Percentiles rank a stretch among this genome's conserved stretches.
phyloP scores from a whole-genome alignment of 2,329 filamentous ascomycete genomes.

The Neurospora crassa region DNA sequence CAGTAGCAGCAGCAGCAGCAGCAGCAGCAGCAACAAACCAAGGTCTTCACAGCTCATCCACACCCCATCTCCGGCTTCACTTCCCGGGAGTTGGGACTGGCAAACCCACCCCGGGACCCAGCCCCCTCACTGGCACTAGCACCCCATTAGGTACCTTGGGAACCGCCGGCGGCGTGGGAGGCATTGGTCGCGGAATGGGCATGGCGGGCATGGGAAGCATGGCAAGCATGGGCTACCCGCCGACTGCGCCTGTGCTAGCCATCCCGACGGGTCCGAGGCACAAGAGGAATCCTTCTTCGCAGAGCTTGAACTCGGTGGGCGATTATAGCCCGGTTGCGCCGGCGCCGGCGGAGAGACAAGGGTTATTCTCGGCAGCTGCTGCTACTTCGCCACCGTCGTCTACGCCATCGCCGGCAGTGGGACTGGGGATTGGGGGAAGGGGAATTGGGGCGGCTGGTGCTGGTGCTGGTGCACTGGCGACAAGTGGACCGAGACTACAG shows the following conservation, averaged over 20 bases:
- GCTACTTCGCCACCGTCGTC: neutral
- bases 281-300: conserved; percentile 20
- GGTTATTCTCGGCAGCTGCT: neutral
- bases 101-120: neutral
- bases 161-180: neutral
- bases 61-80: conserved; percentile 13
- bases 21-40: neutral
- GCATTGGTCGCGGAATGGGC: neutral
- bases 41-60: conserved; percentile 14
- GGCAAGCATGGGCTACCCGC: neutral
- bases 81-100: neutral
- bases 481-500: neutral
- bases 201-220: neutral
- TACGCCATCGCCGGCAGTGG: neutral
- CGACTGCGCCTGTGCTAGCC: neutral
- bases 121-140: neutral
- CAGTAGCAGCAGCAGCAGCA: no score
- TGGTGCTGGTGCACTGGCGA: neutral
- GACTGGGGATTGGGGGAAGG: conserved; percentile 8
- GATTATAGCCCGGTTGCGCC: conserved; percentile 12
- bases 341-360: conserved; percentile 16
- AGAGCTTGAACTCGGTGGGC: conserved; percentile 23
- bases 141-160: neutral
- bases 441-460: neutral
- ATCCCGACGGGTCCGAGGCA: conserved; percentile 10